phyloP scores from a whole-genome alignment of 2,329 filamentous ascomycete genomes.

The Teratosphaeriaceae sp. region DNA sequence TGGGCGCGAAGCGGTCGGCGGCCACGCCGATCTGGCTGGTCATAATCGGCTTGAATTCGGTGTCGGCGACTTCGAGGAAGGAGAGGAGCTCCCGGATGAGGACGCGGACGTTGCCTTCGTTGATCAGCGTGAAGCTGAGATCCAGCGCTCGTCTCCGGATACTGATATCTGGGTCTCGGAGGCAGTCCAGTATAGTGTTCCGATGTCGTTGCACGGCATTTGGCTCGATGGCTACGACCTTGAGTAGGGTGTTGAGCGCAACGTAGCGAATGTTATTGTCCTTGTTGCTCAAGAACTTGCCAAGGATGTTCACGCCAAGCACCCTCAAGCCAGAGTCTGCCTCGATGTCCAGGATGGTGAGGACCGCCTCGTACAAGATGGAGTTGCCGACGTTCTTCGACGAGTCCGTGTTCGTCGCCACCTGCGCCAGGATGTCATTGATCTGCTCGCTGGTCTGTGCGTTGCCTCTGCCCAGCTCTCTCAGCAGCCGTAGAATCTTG shows the following conservation, averaged over 20 bases:
- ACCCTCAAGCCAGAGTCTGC: constrained; percentile 92
- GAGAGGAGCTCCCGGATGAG: constrained; percentile 88
- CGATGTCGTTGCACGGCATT: constrained; percentile 95
- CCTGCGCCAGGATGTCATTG: constrained; percentile 88
- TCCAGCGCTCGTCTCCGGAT: constrained; percentile 93
- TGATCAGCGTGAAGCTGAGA: constrained; percentile 95
- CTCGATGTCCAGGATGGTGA: constrained; percentile 96
- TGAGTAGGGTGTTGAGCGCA: constrained; percentile 92
- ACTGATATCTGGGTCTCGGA: constrained; percentile 96
- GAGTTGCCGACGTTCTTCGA: constrained; percentile 98
- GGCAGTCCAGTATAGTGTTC: constrained; percentile 94
- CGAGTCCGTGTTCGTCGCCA: constrained; percentile 95
- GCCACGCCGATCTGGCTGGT: constrained; percentile 97
- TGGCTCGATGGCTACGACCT: constrained; percentile 95
- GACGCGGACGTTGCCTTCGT: constrained; percentile 90
- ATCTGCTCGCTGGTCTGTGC: constrained; percentile 88
- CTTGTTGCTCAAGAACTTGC: constrained; percentile 96
- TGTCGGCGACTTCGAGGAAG: constrained; percentile 94
- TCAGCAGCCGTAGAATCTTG: constrained; percentile 82
- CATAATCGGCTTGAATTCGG: constrained; percentile 98
- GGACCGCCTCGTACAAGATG: constrained; percentile 93
- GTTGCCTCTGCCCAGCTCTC: constrained; percentile 82
- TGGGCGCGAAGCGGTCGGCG: constrained; percentile 90
- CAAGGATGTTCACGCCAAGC: constrained; percentile 93
- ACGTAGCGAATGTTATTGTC: constrained; percentile 99